Percentiles rank a stretch among this genome's conserved stretches.
These are phyloP conservation scores for Citrus glauca DNA, from an alignment of 345 rosid genomes.

Conservation along the genomic window DNA sequence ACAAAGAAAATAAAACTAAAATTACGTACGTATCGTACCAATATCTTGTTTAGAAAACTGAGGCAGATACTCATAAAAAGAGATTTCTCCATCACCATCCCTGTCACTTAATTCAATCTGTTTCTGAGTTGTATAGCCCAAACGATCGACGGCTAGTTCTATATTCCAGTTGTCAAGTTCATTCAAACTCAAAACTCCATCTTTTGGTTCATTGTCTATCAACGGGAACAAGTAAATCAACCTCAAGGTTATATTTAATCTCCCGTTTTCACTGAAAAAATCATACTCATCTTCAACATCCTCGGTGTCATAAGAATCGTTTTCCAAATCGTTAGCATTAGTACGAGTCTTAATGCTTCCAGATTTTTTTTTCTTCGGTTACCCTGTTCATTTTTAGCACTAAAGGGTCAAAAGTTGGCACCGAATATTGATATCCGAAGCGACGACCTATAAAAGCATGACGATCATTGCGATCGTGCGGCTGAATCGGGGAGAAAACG, in stretches of 20 bases:
- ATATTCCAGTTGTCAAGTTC: conserved; percentile 66
- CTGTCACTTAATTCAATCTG: conserved; percentile 43
- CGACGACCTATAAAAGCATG: conserved; percentile 33
- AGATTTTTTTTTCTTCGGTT: conserved; percentile 18
- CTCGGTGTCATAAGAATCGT: background rate
- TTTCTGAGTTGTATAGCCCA: conserved; percentile 40
- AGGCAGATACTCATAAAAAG: conserved; percentile 56
- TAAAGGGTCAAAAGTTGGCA: conserved; percentile 54
- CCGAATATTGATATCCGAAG: conserved; percentile 35
- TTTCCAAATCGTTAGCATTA: background rate
- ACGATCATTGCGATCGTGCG: background rate
- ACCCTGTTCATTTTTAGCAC: conserved; percentile 38
- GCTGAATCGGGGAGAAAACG: conserved; percentile 19
- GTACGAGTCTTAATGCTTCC: no score
- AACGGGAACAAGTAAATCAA: conserved; percentile 58
- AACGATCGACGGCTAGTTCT: conserved; percentile 43
- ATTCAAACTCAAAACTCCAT: conserved; percentile 40
- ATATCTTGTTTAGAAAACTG: conserved; percentile 48
- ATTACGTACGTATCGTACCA: conserved; percentile 25
- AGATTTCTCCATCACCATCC: conserved; percentile 51
- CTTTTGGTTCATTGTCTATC: conserved; percentile 48
- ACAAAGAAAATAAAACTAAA: no score
- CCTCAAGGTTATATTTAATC: conserved; percentile 53
- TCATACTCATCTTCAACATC: conserved; percentile 18
- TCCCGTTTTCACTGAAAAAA: conserved; percentile 37